These are phyloP conservation scores for Spathaspora boniae DNA, from an alignment of 805 yeast genomes.

Conservation along the genomic window DNA sequence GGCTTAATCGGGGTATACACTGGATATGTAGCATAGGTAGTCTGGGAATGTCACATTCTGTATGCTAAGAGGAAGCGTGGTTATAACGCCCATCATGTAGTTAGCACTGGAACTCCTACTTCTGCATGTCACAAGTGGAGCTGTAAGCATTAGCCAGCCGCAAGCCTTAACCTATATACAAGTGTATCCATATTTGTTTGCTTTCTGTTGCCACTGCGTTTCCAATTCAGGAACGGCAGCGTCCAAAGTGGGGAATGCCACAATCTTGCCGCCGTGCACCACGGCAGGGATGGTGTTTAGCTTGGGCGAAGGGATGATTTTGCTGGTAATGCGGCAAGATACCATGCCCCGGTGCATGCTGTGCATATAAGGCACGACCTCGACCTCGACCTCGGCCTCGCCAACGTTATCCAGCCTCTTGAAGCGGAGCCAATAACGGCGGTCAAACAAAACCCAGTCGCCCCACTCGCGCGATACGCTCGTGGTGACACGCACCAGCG, in stretches of 20 bases:
- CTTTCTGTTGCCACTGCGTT: conserved; percentile 16
- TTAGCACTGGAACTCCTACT: no score
- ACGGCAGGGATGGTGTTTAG: conserved; percentile 10
- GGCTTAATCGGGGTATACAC: no score
- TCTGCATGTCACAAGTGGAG: background rate
- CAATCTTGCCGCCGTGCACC: conserved; percentile 3
- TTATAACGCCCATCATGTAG: no score
- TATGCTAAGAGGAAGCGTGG: no score
- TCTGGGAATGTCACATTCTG: no score
- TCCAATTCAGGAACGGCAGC: conserved; percentile 5
- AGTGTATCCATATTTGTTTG: conserved; percentile 11
- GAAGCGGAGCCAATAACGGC: conserved; percentile 35
- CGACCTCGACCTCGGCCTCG: conserved; percentile 2
- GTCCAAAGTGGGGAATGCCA: conserved; percentile 15
- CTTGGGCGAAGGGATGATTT: conserved; percentile 6
- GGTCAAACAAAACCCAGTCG: conserved; percentile 37
- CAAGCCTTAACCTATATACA: no score
- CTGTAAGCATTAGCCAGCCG: no score
- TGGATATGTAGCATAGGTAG: no score
- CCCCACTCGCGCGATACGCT: conserved; percentile 17
- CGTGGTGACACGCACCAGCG: conserved; percentile 2
- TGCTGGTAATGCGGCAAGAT: background rate
- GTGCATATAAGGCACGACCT: conserved; percentile 15
- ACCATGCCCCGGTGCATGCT: conserved; percentile 6
- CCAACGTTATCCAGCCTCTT: background rate